phyloP scores from a whole-genome alignment of 2,329 filamentous ascomycete genomes.

The Colletotrichum zoysiae region DNA sequence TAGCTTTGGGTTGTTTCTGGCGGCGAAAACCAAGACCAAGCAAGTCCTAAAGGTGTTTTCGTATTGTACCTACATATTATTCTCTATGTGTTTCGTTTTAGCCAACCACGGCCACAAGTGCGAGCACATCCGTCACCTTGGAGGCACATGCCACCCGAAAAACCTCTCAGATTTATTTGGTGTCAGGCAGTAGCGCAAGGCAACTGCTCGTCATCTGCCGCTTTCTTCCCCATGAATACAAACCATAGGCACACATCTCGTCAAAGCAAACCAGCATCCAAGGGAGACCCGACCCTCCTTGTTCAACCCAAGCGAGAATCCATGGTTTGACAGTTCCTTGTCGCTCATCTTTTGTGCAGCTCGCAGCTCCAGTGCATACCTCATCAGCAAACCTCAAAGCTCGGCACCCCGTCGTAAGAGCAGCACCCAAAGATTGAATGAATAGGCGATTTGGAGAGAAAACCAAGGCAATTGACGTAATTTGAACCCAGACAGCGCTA shows the following conservation, averaged over 20 bases:
- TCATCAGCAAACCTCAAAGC: neutral
- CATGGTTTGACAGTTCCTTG: neutral
- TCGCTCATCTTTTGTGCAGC: neutral
- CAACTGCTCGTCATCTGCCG: neutral
- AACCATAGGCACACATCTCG: constrained; percentile 1
- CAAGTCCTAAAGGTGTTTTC: neutral
- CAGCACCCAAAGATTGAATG: neutral
- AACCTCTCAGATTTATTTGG: neutral
- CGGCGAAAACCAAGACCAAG: neutral
- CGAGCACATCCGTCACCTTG: neutral
- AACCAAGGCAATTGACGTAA: neutral
- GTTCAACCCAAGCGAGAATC: neutral
- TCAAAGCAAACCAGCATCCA: constrained; percentile 2
- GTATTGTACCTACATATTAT: neutral
- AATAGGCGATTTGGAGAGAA: neutral
- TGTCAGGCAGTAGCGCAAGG: neutral
- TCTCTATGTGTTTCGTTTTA: neutral
- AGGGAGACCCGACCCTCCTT: neutral
- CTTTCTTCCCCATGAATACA: neutral
- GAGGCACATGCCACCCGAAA: neutral
- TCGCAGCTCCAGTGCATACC: neutral
- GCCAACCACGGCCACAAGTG: neutral
- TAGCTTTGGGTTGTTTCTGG: neutral
- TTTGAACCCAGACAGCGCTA: neutral
- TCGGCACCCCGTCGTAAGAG: neutral